These are phyloP conservation scores for Pleurotus tuoliensis DNA, from an alignment of 768 basidiomycete species.

Conservation along the genomic window DNA sequence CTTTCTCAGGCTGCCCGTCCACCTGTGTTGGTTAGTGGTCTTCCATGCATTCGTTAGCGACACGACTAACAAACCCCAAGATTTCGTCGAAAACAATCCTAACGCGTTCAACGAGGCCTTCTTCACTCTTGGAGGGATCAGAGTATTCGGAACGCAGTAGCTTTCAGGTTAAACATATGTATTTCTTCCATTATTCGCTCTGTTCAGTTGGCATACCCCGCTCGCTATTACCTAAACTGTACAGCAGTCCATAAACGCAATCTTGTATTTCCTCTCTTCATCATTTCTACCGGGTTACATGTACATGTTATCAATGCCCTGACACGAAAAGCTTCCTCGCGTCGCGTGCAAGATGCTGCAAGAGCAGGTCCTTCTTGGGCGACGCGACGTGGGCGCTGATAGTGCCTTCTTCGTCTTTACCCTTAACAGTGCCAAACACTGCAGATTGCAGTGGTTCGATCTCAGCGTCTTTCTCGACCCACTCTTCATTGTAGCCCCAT, in stretches of 20 bases:
- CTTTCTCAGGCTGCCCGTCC: constrained; percentile 46
- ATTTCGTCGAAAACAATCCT: constrained; percentile 66
- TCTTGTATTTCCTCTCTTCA: too few relatives aligned
- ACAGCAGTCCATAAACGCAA: too few relatives aligned
- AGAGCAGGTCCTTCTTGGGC: not conserved
- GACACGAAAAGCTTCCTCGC: constrained; percentile 1
- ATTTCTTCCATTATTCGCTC: too few relatives aligned
- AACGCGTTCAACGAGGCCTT: constrained; percentile 63
- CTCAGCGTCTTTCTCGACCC: constrained; percentile 12
- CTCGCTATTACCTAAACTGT: too few relatives aligned
- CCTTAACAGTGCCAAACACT: too few relatives aligned
- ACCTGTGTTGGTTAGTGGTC: constrained; percentile 44
- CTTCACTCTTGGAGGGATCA: constrained; percentile 65
- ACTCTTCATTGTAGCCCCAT: constrained; percentile 30
- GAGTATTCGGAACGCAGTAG: constrained; percentile 27
- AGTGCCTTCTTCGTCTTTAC: too few relatives aligned
- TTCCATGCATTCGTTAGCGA: not conserved
- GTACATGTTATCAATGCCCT: too few relatives aligned
- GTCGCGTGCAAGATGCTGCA: constrained; percentile 1
- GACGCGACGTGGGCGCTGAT: too few relatives aligned
- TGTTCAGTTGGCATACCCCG: too few relatives aligned
- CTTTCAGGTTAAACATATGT: not conserved
- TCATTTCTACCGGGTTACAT: too few relatives aligned
- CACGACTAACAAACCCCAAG: constrained; percentile 23
- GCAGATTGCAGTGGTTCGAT: not conserved